Percentiles rank a stretch among this genome's conserved stretches.
phyloP scores from a whole-genome alignment of 805 yeast species.

The Lachancea cidri region DNA sequence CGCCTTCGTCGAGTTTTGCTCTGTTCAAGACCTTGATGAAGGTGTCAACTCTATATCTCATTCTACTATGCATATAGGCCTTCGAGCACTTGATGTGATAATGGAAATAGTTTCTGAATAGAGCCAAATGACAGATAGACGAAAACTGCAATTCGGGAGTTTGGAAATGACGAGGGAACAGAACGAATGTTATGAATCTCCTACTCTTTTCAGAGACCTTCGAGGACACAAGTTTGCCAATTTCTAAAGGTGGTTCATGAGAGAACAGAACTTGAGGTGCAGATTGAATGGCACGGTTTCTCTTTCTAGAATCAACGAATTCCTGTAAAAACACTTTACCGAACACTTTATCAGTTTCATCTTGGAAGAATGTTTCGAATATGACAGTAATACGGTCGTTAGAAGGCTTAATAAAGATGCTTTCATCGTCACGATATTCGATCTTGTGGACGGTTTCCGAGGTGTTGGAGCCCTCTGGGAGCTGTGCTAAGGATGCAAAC shows the following conservation, averaged over 20 bases:
- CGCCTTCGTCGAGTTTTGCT: slow-evolving; percentile 90
- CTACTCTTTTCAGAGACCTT: slow-evolving; percentile 38
- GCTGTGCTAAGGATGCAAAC: slow-evolving; percentile 59
- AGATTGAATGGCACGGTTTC: slow-evolving; percentile 90
- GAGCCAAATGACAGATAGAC: slow-evolving; percentile 76
- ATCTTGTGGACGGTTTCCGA: slow-evolving; percentile 35
- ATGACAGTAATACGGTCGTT: slow-evolving; percentile 96
- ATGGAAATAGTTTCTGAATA: slow-evolving; percentile 95
- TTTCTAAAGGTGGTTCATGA: slow-evolving; percentile 92
- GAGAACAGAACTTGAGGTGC: slow-evolving; percentile 97
- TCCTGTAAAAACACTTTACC: slow-evolving; percentile 89
- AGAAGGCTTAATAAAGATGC: slow-evolving; percentile 84
- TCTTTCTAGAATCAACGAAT: slow-evolving; percentile 90
- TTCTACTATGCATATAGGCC: slow-evolving; percentile 97
- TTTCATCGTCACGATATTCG: slow-evolving; percentile 89
- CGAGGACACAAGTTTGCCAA: slow-evolving; percentile 41
- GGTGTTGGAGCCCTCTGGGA: slow-evolving; percentile 25
- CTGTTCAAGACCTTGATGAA: slow-evolving; percentile 93
- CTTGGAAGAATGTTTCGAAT: slow-evolving; percentile 90
- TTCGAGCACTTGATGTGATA: slow-evolving; percentile 97
- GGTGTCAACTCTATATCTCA: slow-evolving; percentile 93
- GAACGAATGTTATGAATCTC: slow-evolving; percentile 57
- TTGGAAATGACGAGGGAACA: slow-evolving; percentile 85
- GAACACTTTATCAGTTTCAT: slow-evolving; percentile 90
- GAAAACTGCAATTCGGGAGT: slow-evolving; percentile 40